Base-by-base conservation (phyloP, 208 protist genomes). In the Crithidia fasciculata region DNA sequence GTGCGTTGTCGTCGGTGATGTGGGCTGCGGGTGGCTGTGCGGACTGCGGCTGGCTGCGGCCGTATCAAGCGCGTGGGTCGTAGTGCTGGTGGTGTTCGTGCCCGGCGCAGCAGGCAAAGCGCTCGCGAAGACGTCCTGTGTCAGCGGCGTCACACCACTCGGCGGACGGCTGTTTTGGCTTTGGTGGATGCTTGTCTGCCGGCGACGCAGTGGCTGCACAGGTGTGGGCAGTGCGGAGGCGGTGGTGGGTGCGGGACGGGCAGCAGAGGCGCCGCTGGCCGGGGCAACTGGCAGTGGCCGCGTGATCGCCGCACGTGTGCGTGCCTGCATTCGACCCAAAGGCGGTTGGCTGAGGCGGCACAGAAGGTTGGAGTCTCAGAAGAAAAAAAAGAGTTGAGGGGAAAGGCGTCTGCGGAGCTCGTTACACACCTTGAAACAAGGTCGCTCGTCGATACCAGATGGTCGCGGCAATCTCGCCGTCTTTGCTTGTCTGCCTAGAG, bases 301-400 rank as follows among this genome's bases (percentile, higher is more conserved):
- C 64, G 9, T 49, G 3, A 16, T 37, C 36, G 18, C 40, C 6
- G 52, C 58, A 41, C 64, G 64, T 5, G 72, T 66, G 47, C 64
- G 72, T 3, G 64, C 54, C 56, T 77, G 70, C 74, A 78, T 78
- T 28, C n/a, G 8, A 61, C 15, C 9, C 8, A 45, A 61, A 45
- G 41, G 55, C n/a, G n/a, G 39, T 15, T 10, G 45, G 49, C 12
- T 28, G 28, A 28, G 28, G 28, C 28, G 28, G 28, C 28, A 28
- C 28, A 28, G 28, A 28, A 28, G 28, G 19, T 59, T 18, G 54
- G 12, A 37, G 54, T 37, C 54, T 18, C 57, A 47, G 41, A 56
- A 15, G n/a, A 56, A 56, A 8, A 59, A 59, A 39, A 0, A 59
- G 39, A n/a, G n/a, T n/a, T n/a, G 7, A 18, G 28, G 28, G 28